A percentile compares a stretch with the other conserved stretches of the same genome.
Conservation (phyloP, 352 stramenopile species). For the Pythium brachiatum region DNA sequence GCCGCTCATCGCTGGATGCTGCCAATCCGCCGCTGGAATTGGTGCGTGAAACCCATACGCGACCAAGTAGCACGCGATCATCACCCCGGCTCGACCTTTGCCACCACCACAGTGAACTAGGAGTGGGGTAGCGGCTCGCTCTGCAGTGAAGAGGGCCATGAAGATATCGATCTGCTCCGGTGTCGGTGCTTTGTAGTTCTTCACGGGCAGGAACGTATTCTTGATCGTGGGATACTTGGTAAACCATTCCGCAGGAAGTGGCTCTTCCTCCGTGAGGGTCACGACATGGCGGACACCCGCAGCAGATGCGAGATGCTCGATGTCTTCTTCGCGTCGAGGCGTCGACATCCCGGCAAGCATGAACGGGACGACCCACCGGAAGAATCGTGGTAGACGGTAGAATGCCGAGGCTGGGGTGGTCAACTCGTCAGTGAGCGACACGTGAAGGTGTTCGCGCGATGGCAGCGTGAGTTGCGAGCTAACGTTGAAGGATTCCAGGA, state of each 20-base stretch:
- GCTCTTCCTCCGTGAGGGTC: conserved; percentile 29
- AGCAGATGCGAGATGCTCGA: conserved; percentile 18
- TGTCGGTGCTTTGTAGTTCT: conserved; percentile 54
- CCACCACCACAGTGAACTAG: conserved; percentile 66
- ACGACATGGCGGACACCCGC: conserved; percentile 23
- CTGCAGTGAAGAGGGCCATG: conserved; percentile 31
- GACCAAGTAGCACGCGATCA: conserved; percentile 65
- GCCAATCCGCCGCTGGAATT: conserved; percentile 25
- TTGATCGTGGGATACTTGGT: conserved; percentile 21
- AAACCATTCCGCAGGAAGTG: conserved; percentile 26
- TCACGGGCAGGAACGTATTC: conserved; percentile 46
- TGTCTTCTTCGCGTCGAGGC: conserved; percentile 21
- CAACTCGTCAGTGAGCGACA: background rate
- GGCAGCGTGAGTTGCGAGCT: conserved; percentile 10
- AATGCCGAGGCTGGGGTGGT: background rate
- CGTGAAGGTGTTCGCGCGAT: conserved; percentile 23
- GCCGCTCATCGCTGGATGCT: conserved; percentile 44
- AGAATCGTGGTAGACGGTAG: conserved; percentile 28
- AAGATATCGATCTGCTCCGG: conserved; percentile 63
- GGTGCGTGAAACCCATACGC: conserved; percentile 52
- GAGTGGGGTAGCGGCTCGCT: conserved; percentile 10
- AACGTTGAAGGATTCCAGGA: conserved; percentile 1
- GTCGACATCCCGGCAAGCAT: conserved; percentile 31
- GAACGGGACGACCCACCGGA: conserved; percentile 32
- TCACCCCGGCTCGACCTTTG: conserved; percentile 60